These are phyloP conservation scores for Entelexis paramagnoliae DNA, from an alignment of 1,139 yeast species.

Conservation along the genomic window DNA sequence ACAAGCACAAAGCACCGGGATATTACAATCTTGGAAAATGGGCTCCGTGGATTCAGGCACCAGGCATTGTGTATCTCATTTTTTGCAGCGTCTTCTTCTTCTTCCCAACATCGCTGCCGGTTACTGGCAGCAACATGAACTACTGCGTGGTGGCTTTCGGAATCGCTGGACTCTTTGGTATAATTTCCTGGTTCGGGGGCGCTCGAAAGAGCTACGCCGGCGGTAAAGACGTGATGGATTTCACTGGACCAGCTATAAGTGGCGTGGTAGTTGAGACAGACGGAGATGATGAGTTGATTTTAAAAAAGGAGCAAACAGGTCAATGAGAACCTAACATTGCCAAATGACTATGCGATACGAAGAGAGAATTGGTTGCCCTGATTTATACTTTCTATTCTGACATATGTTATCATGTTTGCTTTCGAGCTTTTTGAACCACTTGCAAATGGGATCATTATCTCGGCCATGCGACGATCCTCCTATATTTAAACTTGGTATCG, in stretches of 20 bases:
- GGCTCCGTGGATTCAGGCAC: constrained; percentile 13
- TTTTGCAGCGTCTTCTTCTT: constrained; percentile 20
- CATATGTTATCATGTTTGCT: too few species aligned
- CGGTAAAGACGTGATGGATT: background rate
- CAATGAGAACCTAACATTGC: too few species aligned
- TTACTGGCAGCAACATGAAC: constrained; percentile 18
- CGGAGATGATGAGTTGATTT: background rate
- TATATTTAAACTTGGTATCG: too few species aligned
- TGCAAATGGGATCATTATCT: too few species aligned
- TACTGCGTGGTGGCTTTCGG: constrained; percentile 19
- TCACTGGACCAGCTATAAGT: background rate
- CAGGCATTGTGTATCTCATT: constrained; percentile 13
- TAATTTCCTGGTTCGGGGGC: constrained; percentile 18
- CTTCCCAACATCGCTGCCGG: constrained; percentile 21
- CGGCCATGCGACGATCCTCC: too few species aligned
- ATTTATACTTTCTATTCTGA: too few species aligned
- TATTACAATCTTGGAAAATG: constrained; percentile 22
- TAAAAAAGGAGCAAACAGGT: too few species aligned
- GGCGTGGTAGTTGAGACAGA: background rate
- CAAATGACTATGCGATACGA: too few species aligned
- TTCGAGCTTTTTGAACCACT: too few species aligned
- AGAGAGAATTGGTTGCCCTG: too few species aligned
- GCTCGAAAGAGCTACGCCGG: constrained; percentile 11
- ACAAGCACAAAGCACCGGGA: constrained; percentile 16
- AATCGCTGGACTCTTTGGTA: constrained; percentile 12